These are phyloP conservation scores for Phytopythium cucurbitacearum DNA, from an alignment of 352 stramenopile species.

Conservation along the genomic window DNA sequence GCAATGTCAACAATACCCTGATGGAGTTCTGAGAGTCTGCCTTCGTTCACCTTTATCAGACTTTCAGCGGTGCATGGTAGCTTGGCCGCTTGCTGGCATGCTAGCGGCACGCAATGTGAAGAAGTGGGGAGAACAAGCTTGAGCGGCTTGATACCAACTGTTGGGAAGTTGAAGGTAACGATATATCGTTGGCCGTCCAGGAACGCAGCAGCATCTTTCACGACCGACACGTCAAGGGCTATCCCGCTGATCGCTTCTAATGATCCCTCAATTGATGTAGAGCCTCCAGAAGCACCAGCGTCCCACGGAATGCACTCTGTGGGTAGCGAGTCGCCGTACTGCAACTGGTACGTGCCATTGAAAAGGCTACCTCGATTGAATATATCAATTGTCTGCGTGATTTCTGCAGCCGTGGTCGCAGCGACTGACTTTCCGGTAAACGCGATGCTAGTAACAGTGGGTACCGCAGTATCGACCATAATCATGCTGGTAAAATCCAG, in stretches of 20 bases:
- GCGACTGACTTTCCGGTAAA: conserved; percentile 32
- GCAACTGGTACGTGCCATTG: conserved; percentile 48
- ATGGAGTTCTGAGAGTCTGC: conserved; percentile 29
- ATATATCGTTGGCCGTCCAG: conserved; percentile 45
- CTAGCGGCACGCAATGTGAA: conserved; percentile 26
- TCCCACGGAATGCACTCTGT: conserved; percentile 61
- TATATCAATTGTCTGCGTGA: conserved; percentile 53
- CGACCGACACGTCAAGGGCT: conserved; percentile 31
- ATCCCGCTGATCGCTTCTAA: conserved; percentile 40
- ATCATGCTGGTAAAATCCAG: conserved; percentile 51
- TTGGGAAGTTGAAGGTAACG: conserved; percentile 48
- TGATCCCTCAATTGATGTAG: conserved; percentile 26
- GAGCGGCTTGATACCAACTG: conserved; percentile 38
- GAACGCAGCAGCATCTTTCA: conserved; percentile 31
- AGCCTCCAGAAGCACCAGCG: conserved; percentile 19
- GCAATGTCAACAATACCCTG: conserved; percentile 42
- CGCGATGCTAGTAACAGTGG: conserved; percentile 25
- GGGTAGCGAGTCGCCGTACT: conserved; percentile 29
- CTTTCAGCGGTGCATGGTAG: conserved; percentile 24
- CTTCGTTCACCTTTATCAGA: conserved; percentile 42
- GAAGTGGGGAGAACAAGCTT: conserved; percentile 11
- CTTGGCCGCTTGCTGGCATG: conserved; percentile 15
- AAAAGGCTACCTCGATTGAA: conserved; percentile 43
- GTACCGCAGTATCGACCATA: conserved; percentile 46
- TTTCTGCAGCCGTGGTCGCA: conserved; percentile 25